A percentile compares a stretch with the other conserved stretches of the same genome.
phyloP scores from a whole-genome alignment of 139 green algal genomes.

The Chlamydomonas urium region DNA sequence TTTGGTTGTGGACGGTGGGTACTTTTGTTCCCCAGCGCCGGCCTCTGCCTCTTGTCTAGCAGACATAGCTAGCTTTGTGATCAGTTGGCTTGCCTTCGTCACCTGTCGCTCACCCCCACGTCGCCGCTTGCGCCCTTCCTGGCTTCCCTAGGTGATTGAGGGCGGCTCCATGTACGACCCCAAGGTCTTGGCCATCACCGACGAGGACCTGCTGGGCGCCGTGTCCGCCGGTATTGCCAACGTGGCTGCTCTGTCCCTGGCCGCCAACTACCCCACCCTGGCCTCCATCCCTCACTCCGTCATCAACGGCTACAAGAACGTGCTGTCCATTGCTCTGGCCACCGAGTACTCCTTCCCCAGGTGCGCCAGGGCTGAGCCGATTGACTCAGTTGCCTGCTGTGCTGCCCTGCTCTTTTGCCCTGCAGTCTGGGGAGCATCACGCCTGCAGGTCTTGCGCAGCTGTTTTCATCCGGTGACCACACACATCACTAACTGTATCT shows the following conservation, averaged over 20 bases:
- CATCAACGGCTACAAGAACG: conserved; percentile 99
- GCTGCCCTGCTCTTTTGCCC: no score
- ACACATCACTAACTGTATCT: neutral
- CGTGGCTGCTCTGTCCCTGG: conserved; percentile 84
- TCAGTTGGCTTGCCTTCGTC: no score
- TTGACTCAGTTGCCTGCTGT: no score
- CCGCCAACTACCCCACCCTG: conserved; percentile 81
- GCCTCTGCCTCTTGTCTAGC: neutral
- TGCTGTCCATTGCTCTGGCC: conserved; percentile 85
- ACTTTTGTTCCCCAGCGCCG: no score
- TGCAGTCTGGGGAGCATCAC: no score
- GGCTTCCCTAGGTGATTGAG: conserved; percentile 77
- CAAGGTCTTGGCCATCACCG: conserved; percentile 92
- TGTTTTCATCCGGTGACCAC: neutral
- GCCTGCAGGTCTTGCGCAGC: neutral
- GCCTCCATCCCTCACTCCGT: conserved; percentile 88
- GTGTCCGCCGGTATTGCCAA: conserved; percentile 72
- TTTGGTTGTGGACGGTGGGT: no score
- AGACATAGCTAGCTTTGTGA: neutral
- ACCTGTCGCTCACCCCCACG: no score
- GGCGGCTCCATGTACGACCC: conserved; percentile 78
- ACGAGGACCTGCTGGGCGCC: conserved; percentile 77
- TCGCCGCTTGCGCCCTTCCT: no score
- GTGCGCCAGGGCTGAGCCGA: conserved; percentile 66
- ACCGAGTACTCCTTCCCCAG: conserved; percentile 95